Conservation (phyloP, 2,329 filamentous ascomycete genomes). For the Herpotrichia juniperi region DNA sequence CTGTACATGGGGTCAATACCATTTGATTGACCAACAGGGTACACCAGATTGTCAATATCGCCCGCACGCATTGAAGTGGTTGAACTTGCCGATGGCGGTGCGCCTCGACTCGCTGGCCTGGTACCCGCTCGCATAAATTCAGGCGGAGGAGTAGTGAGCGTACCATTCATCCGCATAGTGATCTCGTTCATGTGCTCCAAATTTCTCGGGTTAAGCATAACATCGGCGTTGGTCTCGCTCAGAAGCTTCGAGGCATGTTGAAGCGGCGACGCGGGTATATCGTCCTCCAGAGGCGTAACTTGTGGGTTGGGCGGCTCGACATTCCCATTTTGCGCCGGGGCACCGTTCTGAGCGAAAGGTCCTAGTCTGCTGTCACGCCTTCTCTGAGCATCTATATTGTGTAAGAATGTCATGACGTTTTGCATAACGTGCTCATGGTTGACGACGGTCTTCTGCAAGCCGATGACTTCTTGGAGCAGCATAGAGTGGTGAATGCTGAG, state of each 20-base stretch:
- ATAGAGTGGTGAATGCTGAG: conserved; percentile 71
- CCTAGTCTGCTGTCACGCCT: conserved; percentile 64
- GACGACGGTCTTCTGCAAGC: conserved; percentile 72
- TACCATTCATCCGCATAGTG: conserved; percentile 60
- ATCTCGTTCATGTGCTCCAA: conserved; percentile 69
- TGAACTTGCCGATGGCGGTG: conserved; percentile 55
- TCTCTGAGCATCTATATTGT: conserved; percentile 68
- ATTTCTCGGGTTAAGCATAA: conserved; percentile 67
- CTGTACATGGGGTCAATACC: conserved; percentile 95
- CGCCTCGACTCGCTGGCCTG: conserved; percentile 51
- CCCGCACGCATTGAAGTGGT: conserved; percentile 59
- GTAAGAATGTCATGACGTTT: conserved; percentile 71
- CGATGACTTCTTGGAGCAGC: conserved; percentile 67
- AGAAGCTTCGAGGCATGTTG: conserved; percentile 72
- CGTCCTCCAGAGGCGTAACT: conserved; percentile 58
- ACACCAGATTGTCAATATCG: conserved; percentile 76
- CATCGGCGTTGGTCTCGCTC: conserved; percentile 68
- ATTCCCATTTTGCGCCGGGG: conserved; percentile 50
- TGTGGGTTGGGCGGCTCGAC: conserved; percentile 52
- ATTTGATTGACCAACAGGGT: conserved; percentile 87
- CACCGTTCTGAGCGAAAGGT: conserved; percentile 44
- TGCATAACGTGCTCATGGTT: conserved; percentile 75
- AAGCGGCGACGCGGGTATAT: conserved; percentile 69
- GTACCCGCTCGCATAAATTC: conserved; percentile 57
- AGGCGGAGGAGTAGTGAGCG: conserved; percentile 63